These are phyloP conservation scores for Kwoniella pini DNA, from an alignment of 768 basidiomycete species.

Conservation along the genomic window DNA sequence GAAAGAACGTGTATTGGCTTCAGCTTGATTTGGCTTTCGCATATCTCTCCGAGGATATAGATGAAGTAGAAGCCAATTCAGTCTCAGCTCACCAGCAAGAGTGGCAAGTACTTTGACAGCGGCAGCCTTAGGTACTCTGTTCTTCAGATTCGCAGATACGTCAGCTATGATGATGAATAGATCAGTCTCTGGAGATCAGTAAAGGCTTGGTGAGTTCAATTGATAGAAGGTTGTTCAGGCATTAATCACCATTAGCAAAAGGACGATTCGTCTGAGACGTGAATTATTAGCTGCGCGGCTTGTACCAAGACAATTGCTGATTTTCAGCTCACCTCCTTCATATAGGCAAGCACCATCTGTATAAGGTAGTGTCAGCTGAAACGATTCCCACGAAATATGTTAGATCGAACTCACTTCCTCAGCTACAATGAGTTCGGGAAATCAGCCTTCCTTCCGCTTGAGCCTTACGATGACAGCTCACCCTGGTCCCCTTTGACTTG, in stretches of 20 bases:
- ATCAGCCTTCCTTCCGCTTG: neutral
- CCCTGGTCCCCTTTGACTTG: conserved; percentile 53
- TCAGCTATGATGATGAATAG: conserved; percentile 61
- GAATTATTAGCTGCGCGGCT: conserved; percentile 2
- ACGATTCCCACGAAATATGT: too few species aligned
- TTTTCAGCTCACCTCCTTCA: conserved; percentile 58
- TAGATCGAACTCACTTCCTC: conserved; percentile 44
- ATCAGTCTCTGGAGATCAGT: too few species aligned
- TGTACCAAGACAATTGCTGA: neutral
- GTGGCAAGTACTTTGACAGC: conserved; percentile 79
- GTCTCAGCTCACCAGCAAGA: conserved; percentile 62
- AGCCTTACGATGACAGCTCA: conserved; percentile 26
- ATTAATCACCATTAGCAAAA: conserved; percentile 65
- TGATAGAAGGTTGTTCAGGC: neutral
- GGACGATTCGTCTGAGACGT: conserved; percentile 80
- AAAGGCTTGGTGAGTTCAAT: too few species aligned
- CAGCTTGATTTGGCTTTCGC: too few species aligned
- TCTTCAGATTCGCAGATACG: conserved; percentile 85
- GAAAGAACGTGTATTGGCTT: too few species aligned
- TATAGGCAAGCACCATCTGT: conserved; percentile 67
- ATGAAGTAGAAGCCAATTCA: too few species aligned
- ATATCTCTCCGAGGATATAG: too few species aligned
- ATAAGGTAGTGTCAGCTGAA: too few species aligned
- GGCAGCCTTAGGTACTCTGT: conserved; percentile 77
- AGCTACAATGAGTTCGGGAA: conserved; percentile 18